Evolutionary conservation across 805 yeast species (phyloP), one percentile per base, ranked within the genome.

Genomic region (Tetrapisispora taiwanensis): DNA sequence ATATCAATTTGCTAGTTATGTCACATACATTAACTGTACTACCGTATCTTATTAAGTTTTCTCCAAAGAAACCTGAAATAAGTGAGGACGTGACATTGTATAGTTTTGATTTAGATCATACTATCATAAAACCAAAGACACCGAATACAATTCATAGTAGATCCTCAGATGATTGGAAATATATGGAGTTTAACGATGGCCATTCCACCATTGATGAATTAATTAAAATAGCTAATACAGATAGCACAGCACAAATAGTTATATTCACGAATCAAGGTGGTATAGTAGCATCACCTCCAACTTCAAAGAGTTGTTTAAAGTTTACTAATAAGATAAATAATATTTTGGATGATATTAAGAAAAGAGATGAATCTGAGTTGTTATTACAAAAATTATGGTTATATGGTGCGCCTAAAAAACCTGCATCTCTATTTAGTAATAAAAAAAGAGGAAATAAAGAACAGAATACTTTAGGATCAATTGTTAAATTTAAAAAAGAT

Each of bases 251-350:
- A 38, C 48, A 73, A 1, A 52, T 88, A 3, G 89, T 81, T 3
- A 74, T 90, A 1, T 85, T 90, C 59, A 77, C 96, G 0, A 90
- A 90, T 58, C 98, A 90, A 60, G 95, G 90, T 18, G 82, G 79
- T 0, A 57, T 61, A 2, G 41, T 60, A 4, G 49, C 60, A 2
- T 52, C 49, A 6, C 67, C 66, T 9, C 41, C 50, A 12, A 55
- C 46, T 20, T 58, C 65, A 4, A 62, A 61, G 46, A 61, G 66
- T 43, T 62, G 63, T 34, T 39, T 54, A 3, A 67, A 67, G 19
- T 73, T 81, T 48, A 60, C 62, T 0, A 50, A 49, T 2, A 75
- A 74, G 53, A 48, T 81, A 1, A 60, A 68, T 34, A 45, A 51
- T 7, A 57, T 81, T 1, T 43, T 71, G 4, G 42, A 53, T 24